A percentile compares a stretch with the other conserved stretches of the same genome.
Conservation (phyloP, 495 filamentous ascomycete genomes). For the Chaetomium cochliodes region DNA sequence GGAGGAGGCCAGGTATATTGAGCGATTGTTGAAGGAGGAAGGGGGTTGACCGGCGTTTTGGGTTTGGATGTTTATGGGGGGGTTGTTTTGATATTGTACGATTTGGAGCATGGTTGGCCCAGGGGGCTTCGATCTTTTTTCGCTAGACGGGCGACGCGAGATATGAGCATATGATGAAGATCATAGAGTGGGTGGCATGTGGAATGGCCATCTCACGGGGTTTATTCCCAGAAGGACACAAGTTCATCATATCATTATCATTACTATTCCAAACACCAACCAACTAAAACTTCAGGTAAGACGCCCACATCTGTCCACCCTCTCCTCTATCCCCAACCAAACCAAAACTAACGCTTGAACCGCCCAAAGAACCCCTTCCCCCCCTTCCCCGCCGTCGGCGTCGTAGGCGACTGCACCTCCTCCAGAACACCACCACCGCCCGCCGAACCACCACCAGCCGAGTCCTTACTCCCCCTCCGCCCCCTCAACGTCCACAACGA, state of each 20-base stretch:
- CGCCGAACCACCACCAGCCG: neutral
- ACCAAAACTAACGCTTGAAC: constrained; percentile 27
- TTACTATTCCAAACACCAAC: constrained; percentile 5
- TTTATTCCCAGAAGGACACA: neutral
- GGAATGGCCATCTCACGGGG: neutral
- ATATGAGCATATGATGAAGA: neutral
- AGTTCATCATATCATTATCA: constrained; percentile 17
- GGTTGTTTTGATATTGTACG: neutral
- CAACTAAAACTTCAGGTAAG: constrained; percentile 1
- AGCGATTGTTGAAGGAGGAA: constrained; percentile 40
- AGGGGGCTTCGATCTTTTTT: too few species aligned
- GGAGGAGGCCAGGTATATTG: constrained; percentile 40
- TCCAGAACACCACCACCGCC: too few species aligned
- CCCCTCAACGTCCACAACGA: constrained; percentile 42
- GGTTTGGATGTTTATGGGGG: neutral
- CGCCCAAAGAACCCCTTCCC: constrained; percentile 29
- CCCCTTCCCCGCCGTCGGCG: neutral
- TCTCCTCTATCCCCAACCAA: neutral
- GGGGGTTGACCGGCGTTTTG: neutral
- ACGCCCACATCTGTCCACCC: neutral
- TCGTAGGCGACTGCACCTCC: constrained; percentile 3
- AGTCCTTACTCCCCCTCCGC: constrained; percentile 26
- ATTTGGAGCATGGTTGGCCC: neutral
- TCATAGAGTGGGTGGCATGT: neutral
- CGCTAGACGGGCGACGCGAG: neutral